Evolutionary conservation across 2,329 filamentous ascomycete genomes (phyloP).

Genomic region (Lachnellula hyalina): DNA sequence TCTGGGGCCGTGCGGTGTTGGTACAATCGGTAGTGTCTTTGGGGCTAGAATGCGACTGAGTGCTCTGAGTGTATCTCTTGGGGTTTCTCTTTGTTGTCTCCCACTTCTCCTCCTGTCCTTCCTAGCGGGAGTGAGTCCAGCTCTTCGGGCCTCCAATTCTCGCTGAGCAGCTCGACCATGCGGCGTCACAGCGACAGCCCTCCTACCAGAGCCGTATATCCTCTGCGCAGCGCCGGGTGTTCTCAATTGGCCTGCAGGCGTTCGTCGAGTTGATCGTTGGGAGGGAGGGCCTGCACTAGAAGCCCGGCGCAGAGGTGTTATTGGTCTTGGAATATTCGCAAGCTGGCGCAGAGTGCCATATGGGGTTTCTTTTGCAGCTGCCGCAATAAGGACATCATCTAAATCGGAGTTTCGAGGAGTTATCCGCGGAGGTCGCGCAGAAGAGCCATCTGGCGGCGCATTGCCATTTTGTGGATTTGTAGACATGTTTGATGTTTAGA

Average conservation of each 20-base stretch:
- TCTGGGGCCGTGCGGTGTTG: conserved; percentile 23
- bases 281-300: conserved; percentile 29
- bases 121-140: conserved; percentile 53
- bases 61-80: conserved; percentile 47
- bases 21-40: conserved; percentile 25
- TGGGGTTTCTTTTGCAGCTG: conserved; percentile 23
- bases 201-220: conserved; percentile 23
- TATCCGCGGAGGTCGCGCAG: conserved; percentile 14
- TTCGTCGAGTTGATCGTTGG: conserved; percentile 22
- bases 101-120: conserved; percentile 53
- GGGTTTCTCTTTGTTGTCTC: conserved; percentile 51
- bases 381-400: conserved; percentile 8
- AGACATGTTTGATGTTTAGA: neutral
- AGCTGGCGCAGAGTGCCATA: conserved; percentile 23
- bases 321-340: conserved; percentile 26
- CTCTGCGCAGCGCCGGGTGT: conserved; percentile 22
- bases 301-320: conserved; percentile 28
- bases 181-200: conserved; percentile 40
- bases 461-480: neutral
- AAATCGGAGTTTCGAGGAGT: conserved; percentile 24
- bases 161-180: conserved; percentile 57
- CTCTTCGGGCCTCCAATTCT: conserved; percentile 53
- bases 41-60: conserved; percentile 51
- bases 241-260: conserved; percentile 23
- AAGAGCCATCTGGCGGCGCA: neutral